These are phyloP conservation scores for Fusarium domesticum DNA, from an alignment of 2,329 filamentous ascomycete species.

Conservation along the genomic window DNA sequence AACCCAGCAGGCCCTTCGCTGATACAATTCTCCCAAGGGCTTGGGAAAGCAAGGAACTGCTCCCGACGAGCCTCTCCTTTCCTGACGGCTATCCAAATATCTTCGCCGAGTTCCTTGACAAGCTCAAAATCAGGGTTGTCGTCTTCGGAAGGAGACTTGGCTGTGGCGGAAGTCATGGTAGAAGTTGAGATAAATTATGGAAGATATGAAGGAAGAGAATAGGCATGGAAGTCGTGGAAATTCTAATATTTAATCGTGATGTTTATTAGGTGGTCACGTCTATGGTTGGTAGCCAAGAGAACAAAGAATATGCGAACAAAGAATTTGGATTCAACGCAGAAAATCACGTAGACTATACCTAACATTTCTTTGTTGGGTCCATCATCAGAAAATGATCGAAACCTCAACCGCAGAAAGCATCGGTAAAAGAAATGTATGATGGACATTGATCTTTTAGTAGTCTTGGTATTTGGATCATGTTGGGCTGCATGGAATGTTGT, in stretches of 20 bases:
- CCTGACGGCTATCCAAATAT: constrained; percentile 33
- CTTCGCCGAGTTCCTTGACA: constrained; percentile 28
- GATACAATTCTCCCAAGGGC: constrained; percentile 9
- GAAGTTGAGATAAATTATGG: background rate
- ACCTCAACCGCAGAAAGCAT: no score
- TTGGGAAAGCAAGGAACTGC: constrained; percentile 34
- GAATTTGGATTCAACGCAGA: background rate
- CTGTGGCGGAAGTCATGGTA: background rate
- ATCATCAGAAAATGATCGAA: no score
- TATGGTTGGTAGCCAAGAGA: background rate
- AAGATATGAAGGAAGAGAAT: background rate
- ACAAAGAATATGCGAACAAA: background rate
- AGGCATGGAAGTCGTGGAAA: background rate
- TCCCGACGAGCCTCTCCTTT: constrained; percentile 30
- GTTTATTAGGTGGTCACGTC: background rate
- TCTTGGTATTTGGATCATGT: no score
- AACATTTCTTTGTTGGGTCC: background rate
- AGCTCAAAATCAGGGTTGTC: constrained; percentile 27
- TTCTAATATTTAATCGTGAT: background rate
- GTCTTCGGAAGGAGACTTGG: background rate
- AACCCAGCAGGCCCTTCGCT: background rate
- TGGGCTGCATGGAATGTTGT: no score
- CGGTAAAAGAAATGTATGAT: no score
- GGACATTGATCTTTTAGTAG: no score
- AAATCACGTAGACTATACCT: background rate